Percentiles rank a stretch among this genome's conserved stretches.
These are phyloP conservation scores for Capsicum chinense DNA, from an alignment of 257 asterid genomes.

Conservation along the genomic window DNA sequence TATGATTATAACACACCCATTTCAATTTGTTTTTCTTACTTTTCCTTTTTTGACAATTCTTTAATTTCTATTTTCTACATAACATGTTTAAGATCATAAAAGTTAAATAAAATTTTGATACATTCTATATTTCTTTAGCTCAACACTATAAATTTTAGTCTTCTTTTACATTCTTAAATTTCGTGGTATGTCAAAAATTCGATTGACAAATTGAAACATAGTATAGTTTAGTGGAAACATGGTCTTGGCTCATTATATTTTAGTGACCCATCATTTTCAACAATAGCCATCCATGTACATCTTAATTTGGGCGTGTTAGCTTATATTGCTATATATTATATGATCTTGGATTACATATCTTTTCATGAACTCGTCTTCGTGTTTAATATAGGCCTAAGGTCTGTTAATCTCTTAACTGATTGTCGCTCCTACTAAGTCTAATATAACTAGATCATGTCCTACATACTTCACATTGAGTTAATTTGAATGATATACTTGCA, in stretches of 20 bases:
- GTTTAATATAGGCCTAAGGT: background rate
- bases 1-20: background rate
- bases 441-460: background rate
- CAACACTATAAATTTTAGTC: background rate
- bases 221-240: background rate
- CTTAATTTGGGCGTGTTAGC: background rate
- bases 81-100: background rate
- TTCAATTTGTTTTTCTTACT: no score
- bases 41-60: no score
- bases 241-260: background rate
- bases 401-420: background rate
- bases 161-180: background rate
- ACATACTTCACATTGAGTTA: background rate
- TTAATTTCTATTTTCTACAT: no score
- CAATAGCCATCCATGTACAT: background rate
- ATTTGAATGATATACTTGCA: background rate
- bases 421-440: background rate
- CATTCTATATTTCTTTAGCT: background rate
- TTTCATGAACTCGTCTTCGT: background rate
- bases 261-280: background rate
- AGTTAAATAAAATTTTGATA: accelerated
- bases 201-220: background rate
- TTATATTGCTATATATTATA: background rate
- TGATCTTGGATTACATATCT: background rate
- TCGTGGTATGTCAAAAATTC: background rate